phyloP scores from a whole-genome alignment of 2,329 filamentous ascomycete species.

The Emmonsia crescens region DNA sequence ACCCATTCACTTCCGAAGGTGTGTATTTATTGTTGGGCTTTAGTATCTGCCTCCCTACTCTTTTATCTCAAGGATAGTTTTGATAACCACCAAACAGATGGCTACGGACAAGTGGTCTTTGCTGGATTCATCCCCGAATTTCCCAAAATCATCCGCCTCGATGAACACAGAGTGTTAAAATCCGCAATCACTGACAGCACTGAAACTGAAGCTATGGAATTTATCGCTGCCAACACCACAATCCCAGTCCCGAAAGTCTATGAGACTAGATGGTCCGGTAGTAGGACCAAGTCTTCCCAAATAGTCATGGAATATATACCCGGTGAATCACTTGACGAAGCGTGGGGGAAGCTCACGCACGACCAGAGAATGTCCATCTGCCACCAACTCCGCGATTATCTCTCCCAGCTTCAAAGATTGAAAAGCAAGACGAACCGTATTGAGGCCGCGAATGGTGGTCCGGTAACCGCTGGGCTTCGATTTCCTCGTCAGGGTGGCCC shows the following conservation, averaged over 20 bases:
- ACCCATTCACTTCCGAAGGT: too few relatives aligned
- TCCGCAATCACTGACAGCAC: not conserved
- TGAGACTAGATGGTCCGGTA: not conserved
- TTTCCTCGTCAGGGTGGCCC: constrained; percentile 1
- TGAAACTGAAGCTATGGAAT: constrained; percentile 1
- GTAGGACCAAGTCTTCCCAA: not conserved
- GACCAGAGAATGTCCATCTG: constrained; percentile 5
- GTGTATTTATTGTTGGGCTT: too few relatives aligned
- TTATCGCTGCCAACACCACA: not conserved
- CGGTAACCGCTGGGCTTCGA: not conserved
- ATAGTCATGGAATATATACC: constrained; percentile 4
- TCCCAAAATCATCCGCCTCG: not conserved
- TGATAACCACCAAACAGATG: too few relatives aligned
- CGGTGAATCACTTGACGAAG: constrained; percentile 6
- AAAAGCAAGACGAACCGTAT: constrained; percentile 3
- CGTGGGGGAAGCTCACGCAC: constrained; percentile 5
- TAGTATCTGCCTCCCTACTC: too few relatives aligned
- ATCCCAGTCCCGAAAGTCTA: not conserved
- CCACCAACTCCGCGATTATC: constrained; percentile 6
- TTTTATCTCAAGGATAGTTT: too few relatives aligned
- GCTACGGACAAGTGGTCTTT: too few relatives aligned
- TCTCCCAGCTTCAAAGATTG: constrained; percentile 6
- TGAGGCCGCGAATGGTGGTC: constrained; percentile 1
- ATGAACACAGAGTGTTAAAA: not conserved
- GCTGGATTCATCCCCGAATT: too few relatives aligned